These are phyloP conservation scores for Datisca glomerata DNA, from an alignment of 306 rosid genomes.

Conservation along the genomic window DNA sequence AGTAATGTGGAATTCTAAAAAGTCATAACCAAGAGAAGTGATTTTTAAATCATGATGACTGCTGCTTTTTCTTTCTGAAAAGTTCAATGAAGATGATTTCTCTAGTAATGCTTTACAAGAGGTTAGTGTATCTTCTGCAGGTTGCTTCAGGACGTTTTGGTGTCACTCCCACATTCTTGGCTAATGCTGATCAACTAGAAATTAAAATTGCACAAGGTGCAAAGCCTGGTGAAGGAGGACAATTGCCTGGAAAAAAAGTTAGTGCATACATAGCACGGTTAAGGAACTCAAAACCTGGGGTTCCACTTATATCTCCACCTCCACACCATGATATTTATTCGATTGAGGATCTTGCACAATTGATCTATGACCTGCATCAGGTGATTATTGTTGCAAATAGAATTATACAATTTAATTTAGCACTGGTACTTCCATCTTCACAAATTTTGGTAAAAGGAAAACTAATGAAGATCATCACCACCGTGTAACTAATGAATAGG, in stretches of 20 bases:
- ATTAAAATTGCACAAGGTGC: slow-evolving; percentile 99
- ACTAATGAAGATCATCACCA: slow-evolving; percentile 11
- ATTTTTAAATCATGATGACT: too few species aligned
- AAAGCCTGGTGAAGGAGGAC: slow-evolving; percentile 99
- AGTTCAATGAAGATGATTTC: not conserved
- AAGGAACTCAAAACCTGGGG: slow-evolving; percentile 98
- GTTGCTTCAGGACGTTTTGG: slow-evolving; percentile 99
- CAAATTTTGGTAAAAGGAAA: slow-evolving; percentile 2
- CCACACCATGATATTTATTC: slow-evolving; percentile 99
- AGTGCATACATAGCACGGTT: slow-evolving; percentile 96
- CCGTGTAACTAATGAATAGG: slow-evolving; percentile 40
- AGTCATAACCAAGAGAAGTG: too few species aligned
- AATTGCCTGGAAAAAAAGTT: slow-evolving; percentile 96
- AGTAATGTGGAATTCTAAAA: too few species aligned
- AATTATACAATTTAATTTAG: slow-evolving; percentile 3
- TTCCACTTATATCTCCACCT: slow-evolving; percentile 99
- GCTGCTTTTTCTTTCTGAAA: slow-evolving; percentile 4
- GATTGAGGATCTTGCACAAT: slow-evolving; percentile 97
- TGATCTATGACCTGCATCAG: slow-evolving; percentile 99
- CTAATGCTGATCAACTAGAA: slow-evolving; percentile 94
- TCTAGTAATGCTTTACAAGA: not conserved
- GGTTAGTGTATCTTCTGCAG: slow-evolving; percentile 32
- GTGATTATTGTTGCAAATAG: slow-evolving; percentile 28
- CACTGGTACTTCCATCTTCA: slow-evolving; percentile 12
- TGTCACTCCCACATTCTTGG: slow-evolving; percentile 98